Base-by-base conservation (phyloP, 345 rosid species). In the Microthlaspi erraticum region DNA sequence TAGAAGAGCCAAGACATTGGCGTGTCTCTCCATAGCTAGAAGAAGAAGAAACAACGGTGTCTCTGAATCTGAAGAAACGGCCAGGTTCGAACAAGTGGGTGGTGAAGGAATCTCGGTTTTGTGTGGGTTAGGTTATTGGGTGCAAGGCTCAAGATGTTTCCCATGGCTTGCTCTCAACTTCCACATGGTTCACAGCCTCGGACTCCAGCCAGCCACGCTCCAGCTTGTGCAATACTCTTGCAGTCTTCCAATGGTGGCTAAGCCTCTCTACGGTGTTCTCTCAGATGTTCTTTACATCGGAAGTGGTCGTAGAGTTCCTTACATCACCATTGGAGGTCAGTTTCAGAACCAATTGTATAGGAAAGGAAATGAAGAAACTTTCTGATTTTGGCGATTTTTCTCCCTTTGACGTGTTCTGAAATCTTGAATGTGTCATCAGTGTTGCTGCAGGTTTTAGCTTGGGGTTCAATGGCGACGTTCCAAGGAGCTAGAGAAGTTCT, bases 161-260 rank as follows among this genome's bases (percentile, higher is more conserved):
- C 96, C 98, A 48, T 93, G 97, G 98, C 75, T 93, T 77, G 89
- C 96, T 36, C 86, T 90, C 63, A 90, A 90, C 79, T 93, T 88
- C 76, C 89, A 88, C 68, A 85, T 93, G 97, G 93, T 88, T 49
- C 36, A 86, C 29, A 80, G 78, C 74, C 93, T 93, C 13, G 83
- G 77, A 26, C 76, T 90, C 75, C 80, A 83, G 46, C 97, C 98
- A 3, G 85, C 93, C 0, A 76, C 82, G 19, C 78, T 93, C 81
- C 98, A 93, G 90, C 89, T 93, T 39, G 87, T 93, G 50, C 97
- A 88, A 82, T 71, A 86, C 64, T 81, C 83, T 78, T 96, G 86
- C 26, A 84, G 83, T 74, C 84, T 93, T 52, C 98, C 98, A 10
- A 90, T 88, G 95, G 92, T 86, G 43, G 96, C 92, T 62, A 93